phyloP scores from a whole-genome alignment of 2,329 filamentous ascomycete species.

The Eutypella sp. region DNA sequence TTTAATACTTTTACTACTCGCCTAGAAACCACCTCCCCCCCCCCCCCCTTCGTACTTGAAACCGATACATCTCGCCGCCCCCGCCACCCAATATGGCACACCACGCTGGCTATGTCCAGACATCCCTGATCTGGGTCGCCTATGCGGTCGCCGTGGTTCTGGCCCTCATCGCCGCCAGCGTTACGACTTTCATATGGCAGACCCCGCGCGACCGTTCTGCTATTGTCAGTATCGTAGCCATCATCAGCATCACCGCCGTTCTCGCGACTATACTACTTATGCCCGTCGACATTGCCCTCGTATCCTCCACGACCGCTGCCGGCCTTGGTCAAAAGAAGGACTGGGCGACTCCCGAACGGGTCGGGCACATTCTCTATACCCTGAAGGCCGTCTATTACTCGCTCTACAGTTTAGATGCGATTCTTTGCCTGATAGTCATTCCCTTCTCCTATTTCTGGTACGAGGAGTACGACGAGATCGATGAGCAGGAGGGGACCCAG shows the following conservation, averaged over 20 bases:
- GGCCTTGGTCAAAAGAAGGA: constrained; percentile 80
- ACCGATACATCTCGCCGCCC: not conserved
- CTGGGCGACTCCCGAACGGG: constrained; percentile 81
- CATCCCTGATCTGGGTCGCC: constrained; percentile 88
- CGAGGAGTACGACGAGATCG: constrained; percentile 93
- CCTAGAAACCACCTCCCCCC: too few relatives aligned
- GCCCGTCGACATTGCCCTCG: constrained; percentile 90
- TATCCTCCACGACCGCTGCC: constrained; percentile 78
- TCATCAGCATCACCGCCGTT: constrained; percentile 79
- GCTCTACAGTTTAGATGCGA: constrained; percentile 84
- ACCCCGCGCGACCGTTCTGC: constrained; percentile 79
- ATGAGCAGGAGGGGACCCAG: constrained; percentile 72
- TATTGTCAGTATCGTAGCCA: constrained; percentile 76
- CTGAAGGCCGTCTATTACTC: constrained; percentile 88
- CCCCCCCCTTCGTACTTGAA: too few relatives aligned
- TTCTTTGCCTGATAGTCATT: constrained; percentile 83
- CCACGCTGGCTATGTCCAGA: constrained; percentile 69
- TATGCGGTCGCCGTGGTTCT: constrained; percentile 79
- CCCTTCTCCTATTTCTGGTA: constrained; percentile 98
- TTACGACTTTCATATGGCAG: constrained; percentile 92
- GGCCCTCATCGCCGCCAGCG: constrained; percentile 69
- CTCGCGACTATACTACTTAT: constrained; percentile 89
- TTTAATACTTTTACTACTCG: too few relatives aligned
- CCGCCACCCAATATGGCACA: constrained; percentile 18
- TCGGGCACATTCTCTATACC: constrained; percentile 72